phyloP scores from a whole-genome alignment of 768 basidiomycete species.

The Saitozyma sp. region DNA sequence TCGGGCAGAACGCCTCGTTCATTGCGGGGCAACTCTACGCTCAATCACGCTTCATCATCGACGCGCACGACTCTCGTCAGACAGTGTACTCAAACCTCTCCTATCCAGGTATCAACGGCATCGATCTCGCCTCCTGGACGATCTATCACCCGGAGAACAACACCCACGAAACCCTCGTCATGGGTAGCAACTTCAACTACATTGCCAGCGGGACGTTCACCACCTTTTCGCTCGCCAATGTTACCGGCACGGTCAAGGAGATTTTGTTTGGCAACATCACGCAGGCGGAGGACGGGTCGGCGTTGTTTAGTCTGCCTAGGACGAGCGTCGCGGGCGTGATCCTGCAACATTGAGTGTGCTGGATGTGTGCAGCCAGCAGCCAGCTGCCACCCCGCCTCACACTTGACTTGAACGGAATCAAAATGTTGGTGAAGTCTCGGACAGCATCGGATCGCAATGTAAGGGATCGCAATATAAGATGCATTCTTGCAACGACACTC shows the following conservation, averaged over 20 bases:
- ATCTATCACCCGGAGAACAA: not conserved
- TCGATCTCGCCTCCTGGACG: slow-evolving; percentile 24
- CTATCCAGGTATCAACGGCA: slow-evolving; percentile 18
- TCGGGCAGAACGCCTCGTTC: slow-evolving; percentile 21
- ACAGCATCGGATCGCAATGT: too few relatives aligned
- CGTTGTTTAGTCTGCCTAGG: slow-evolving; percentile 14
- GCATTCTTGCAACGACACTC: too few relatives aligned
- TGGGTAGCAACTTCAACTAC: slow-evolving; percentile 22
- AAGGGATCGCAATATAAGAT: too few relatives aligned
- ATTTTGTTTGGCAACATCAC: slow-evolving; percentile 25
- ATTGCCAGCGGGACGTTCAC: not conserved
- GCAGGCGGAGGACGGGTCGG: not conserved
- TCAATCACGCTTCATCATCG: slow-evolving; percentile 19
- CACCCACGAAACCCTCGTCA: slow-evolving; percentile 15
- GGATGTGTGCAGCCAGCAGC: too few relatives aligned
- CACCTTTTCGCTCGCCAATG: slow-evolving; percentile 3
- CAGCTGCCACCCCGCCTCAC: too few relatives aligned
- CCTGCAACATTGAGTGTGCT: not conserved
- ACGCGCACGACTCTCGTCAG: slow-evolving; percentile 10
- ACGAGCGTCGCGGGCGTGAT: slow-evolving; percentile 27
- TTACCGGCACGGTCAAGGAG: slow-evolving; percentile 14
- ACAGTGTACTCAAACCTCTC: slow-evolving; percentile 7
- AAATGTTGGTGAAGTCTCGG: too few relatives aligned
- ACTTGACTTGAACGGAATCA: too few relatives aligned
- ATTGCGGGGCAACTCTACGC: slow-evolving; percentile 14